A percentile compares a stretch with the other conserved stretches of the same genome.
Evolutionary conservation across 345 rosid genomes (phyloP).

Genomic region (Dimocarpus longan): DNA sequence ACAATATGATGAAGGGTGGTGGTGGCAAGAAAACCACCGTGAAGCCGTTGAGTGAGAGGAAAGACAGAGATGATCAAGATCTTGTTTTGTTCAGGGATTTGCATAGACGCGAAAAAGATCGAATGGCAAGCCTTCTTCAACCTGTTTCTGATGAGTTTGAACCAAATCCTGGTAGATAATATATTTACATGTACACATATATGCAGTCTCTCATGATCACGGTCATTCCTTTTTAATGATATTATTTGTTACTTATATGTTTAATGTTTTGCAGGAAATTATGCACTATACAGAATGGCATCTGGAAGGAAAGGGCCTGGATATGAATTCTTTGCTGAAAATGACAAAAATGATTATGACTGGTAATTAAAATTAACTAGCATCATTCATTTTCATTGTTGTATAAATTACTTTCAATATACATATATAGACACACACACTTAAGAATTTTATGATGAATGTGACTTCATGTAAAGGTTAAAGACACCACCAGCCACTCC

Average conservation of each 20-base stretch:
- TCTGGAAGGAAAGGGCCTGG: constrained; percentile 44
- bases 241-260: not conserved
- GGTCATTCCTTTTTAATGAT: not conserved
- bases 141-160: constrained; percentile 67
- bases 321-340: constrained; percentile 39
- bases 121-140: constrained; percentile 51
- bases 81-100: constrained; percentile 60
- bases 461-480: constrained; percentile 39
- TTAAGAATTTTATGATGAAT: no score
- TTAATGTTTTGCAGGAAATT: constrained; percentile 34
- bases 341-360: constrained; percentile 53
- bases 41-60: not conserved
- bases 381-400: no score
- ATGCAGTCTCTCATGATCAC: no score
- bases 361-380: constrained; percentile 32
- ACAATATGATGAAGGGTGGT: constrained; percentile 10
- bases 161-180: constrained; percentile 22
- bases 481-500: constrained; percentile 82
- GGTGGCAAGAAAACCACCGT: not conserved
- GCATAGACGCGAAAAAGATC: constrained; percentile 49
- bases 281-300: constrained; percentile 43
- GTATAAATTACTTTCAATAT: no score
- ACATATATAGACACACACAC: no score
- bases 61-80: constrained; percentile 54
- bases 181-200: no score